Base-by-base conservation (phyloP, 148 eudicot species). In the Salicornia ramosissima region DNA sequence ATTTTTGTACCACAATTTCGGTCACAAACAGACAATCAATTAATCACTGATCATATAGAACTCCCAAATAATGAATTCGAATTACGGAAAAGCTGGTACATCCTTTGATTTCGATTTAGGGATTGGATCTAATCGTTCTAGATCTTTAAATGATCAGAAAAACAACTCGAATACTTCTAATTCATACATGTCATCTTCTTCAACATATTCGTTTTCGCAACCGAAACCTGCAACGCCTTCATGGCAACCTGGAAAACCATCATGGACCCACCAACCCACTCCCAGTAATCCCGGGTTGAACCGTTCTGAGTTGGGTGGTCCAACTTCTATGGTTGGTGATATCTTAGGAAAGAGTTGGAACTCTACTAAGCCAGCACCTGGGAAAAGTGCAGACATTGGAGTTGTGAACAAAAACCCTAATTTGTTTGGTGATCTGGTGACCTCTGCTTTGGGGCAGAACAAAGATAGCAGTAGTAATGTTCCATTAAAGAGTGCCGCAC, bases 211-310 rank as follows among this genome's bases (percentile, higher is more conserved):
- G 40, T 73, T 54, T 61, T 50, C 85, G 11, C 68, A 76, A 64
- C 52, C 83, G 9, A 83, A 68, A 49, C 68, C 83, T 18, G 51
- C 84, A 51, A 62, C 82, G 69, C 80, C 90, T 40, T 71, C 81
- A 11, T 82, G 84, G 86, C 96, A 89, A 57, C 91, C 87, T 0
- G 84, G 84, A 30, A 88, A 82, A 57, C 87, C 97, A 8, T 82
- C 97, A 0, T 91, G 96, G 90, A 86, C 91, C 47, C 96, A 89
- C 84, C 90, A 89, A 52, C 97, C 97, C 8, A 87, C 82, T 5
- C 74, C 92, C 60, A 72, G 65, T 73, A 77, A 77, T 16, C 45
- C 70, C 43, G 62, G 84, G 14, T 49, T 54, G 58, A 67, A 75
- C 75, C 67, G 91, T 87, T 25, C 72, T 73, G 63, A 82, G 78